Evolutionary conservation across 2,329 filamentous ascomycete species (phyloP).

Genomic region (Venturia carpophila): DNA sequence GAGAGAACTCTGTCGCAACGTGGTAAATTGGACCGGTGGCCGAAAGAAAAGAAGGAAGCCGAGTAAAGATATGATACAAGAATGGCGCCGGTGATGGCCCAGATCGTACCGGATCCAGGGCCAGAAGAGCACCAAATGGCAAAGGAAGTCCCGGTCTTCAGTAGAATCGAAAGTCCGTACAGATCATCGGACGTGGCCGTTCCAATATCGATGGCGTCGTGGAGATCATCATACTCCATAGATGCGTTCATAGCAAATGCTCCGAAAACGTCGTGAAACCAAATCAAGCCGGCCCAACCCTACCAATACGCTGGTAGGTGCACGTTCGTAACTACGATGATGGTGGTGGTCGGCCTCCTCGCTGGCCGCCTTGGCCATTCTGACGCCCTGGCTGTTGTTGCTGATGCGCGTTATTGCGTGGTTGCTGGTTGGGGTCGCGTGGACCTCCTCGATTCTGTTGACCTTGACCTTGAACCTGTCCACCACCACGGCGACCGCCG

Average conservation of each 20-base stretch:
- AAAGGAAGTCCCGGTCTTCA: conserved; percentile 6
- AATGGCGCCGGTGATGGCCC: not conserved
- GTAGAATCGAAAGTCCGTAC: conserved; percentile 11
- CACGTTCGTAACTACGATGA: not conserved
- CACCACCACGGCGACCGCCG: conserved; percentile 14
- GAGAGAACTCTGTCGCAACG: not conserved
- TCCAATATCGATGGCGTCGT: conserved; percentile 13
- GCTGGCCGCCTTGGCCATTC: conserved; percentile 12
- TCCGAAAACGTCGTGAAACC: conserved; percentile 8
- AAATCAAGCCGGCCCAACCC: not conserved
- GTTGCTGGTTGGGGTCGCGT: conserved; percentile 12
- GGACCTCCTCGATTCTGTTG: conserved; percentile 14
- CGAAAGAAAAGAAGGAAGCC: not conserved
- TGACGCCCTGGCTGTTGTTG: conserved; percentile 11
- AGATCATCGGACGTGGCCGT: not conserved
- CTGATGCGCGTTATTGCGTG: not conserved
- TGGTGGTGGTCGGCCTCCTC: conserved; percentile 14
- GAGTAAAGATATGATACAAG: conserved; percentile 1
- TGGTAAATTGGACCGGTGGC: not conserved
- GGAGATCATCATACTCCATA: conserved; percentile 11
- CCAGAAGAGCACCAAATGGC: not conserved
- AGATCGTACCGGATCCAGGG: not conserved
- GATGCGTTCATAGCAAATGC: conserved; percentile 1
- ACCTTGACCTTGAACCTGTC: conserved; percentile 1
- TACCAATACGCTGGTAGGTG: conserved; percentile 1